Conservation (phyloP, 2,329 filamentous ascomycete genomes). For the Alternaria longipes region DNA sequence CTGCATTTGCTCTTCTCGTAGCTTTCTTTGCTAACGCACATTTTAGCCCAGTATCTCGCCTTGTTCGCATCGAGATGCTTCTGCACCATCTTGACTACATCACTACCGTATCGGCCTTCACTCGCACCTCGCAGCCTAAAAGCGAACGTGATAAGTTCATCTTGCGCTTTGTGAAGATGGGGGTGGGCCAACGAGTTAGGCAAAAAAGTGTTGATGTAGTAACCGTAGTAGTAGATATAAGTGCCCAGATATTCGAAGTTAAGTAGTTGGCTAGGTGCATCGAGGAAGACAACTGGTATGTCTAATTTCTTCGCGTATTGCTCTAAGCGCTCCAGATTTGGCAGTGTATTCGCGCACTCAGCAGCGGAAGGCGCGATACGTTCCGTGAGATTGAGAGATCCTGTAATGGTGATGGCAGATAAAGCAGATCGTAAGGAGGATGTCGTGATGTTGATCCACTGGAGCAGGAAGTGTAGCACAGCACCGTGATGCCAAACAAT, state of each 20-base stretch:
- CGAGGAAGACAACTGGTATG: conserved; percentile 43
- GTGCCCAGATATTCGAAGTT: conserved; percentile 29
- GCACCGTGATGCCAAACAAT: conserved; percentile 49
- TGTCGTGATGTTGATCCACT: conserved; percentile 43
- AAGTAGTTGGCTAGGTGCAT: conserved; percentile 35
- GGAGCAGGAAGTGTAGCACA: conserved; percentile 37
- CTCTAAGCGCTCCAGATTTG: conserved; percentile 35
- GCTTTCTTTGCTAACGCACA: conserved; percentile 30
- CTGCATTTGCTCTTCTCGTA: conserved; percentile 36
- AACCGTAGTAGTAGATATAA: conserved; percentile 46
- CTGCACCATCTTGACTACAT: conserved; percentile 34
- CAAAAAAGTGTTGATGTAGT: conserved; percentile 44
- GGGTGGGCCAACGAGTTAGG: conserved; percentile 24
- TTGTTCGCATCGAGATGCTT: conserved; percentile 31
- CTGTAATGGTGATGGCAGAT: conserved; percentile 36
- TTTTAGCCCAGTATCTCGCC: conserved; percentile 34
- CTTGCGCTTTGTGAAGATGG: conserved; percentile 39
- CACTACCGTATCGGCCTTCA: conserved; percentile 26
- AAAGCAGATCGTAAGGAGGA: conserved; percentile 32
- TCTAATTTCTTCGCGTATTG: conserved; percentile 34
- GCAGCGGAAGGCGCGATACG: conserved; percentile 32
- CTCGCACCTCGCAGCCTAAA: conserved; percentile 40
- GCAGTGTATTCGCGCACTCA: conserved; percentile 33
- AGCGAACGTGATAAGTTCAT: conserved; percentile 40
- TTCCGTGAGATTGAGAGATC: conserved; percentile 28